A percentile compares a stretch with the other conserved stretches of the same genome.
Evolutionary conservation across 257 asterid species (phyloP).

Genomic region (Primulina huaijiensis): DNA sequence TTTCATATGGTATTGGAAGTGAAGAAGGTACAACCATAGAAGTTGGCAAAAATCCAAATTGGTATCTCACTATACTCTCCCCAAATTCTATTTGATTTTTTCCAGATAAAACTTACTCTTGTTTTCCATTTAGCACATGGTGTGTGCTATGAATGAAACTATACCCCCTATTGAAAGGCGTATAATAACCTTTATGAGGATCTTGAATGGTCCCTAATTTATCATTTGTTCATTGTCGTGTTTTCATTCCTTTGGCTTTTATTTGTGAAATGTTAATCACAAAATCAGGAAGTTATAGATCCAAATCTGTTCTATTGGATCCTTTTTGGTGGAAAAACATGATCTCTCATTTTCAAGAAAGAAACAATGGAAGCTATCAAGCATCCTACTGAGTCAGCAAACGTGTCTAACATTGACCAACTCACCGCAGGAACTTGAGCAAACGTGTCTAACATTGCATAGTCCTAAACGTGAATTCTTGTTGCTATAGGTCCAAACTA

Average conservation of each 20-base stretch:
- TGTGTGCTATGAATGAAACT: neutral
- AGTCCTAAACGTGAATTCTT: neutral
- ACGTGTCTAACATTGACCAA: neutral
- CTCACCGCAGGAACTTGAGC: neutral
- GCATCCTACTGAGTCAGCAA: neutral
- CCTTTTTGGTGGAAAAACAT: too few species aligned
- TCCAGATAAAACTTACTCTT: neutral
- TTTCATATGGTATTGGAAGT: conserved; percentile 47
- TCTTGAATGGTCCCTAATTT: neutral
- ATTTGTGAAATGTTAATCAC: neutral
- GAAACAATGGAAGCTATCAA: neutral
- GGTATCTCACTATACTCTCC: conserved; percentile 30
- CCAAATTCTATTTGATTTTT: neutral
- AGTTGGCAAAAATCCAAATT: conserved; percentile 44
- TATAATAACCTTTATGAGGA: neutral
- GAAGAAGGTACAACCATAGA: conserved; percentile 54
- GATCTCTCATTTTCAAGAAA: neutral
- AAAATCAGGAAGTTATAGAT: neutral
- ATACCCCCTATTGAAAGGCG: neutral
- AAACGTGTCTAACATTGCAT: too few species aligned
- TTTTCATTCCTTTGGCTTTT: neutral
- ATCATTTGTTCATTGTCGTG: neutral
- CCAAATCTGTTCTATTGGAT: neutral
- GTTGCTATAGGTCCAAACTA: neutral
- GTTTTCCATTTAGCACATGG: neutral